These are phyloP conservation scores for Alternaria tenuissima DNA, from an alignment of 2,329 filamentous ascomycete species.

Conservation along the genomic window DNA sequence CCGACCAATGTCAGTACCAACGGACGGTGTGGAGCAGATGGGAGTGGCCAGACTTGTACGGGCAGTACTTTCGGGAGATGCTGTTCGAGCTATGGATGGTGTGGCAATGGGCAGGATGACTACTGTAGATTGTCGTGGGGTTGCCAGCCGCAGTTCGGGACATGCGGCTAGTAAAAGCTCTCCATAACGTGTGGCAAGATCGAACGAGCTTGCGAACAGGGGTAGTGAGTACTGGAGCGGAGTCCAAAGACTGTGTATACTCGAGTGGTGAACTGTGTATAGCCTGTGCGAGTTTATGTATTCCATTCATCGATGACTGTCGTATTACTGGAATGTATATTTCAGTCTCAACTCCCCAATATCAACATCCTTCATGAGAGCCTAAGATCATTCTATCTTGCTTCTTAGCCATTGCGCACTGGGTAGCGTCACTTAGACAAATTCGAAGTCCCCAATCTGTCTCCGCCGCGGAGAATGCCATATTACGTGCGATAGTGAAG, in stretches of 20 bases:
- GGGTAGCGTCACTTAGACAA: background rate
- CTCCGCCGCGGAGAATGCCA: background rate
- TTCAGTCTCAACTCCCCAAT: background rate
- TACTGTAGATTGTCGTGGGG: constrained; percentile 32
- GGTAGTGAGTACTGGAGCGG: background rate
- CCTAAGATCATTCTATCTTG: background rate
- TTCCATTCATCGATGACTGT: background rate
- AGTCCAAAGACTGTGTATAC: background rate
- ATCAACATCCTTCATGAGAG: background rate
- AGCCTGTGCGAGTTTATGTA: background rate
- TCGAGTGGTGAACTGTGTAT: background rate
- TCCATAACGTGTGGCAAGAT: background rate
- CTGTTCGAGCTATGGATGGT: constrained; percentile 40
- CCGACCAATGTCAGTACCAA: constrained; percentile 39
- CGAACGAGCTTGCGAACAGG: background rate
- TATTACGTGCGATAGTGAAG: background rate
- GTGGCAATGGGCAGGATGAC: constrained; percentile 27
- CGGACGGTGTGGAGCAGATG: constrained; percentile 37
- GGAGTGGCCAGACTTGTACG: constrained; percentile 31
- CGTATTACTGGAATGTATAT: background rate
- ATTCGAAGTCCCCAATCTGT: background rate
- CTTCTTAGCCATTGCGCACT: background rate
- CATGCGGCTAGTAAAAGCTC: constrained; percentile 17
- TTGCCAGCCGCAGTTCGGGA: constrained; percentile 33
- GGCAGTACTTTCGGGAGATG: constrained; percentile 37